phyloP scores from a whole-genome alignment of 2,329 filamentous ascomycete species.

The Xylaria sp. region DNA sequence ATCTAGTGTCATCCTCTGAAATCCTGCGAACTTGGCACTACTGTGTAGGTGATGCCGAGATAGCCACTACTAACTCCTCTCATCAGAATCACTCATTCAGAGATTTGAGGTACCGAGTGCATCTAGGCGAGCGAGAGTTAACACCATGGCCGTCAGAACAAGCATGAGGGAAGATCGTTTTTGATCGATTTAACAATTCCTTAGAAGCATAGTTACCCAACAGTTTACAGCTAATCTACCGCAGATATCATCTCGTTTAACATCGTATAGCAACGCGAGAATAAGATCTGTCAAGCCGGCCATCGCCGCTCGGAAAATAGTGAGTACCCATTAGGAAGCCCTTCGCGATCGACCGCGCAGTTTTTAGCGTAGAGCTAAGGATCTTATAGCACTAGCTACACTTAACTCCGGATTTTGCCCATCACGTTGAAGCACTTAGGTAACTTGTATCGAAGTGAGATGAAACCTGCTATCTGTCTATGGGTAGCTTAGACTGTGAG shows the following conservation, averaged over 20 bases:
- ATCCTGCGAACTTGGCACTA: background rate
- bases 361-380: background rate
- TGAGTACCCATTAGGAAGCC: no score
- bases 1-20: background rate
- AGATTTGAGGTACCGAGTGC: background rate
- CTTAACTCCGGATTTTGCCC: no score
- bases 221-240: background rate
- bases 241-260: no score
- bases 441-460: background rate
- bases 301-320: no score
- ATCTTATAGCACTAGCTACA: no score
- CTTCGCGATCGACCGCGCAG: background rate
- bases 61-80: background rate
- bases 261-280: background rate
- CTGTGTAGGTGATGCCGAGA: background rate
- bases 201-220: background rate
- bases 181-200: background rate
- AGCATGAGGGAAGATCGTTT: background rate
- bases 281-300: background rate
- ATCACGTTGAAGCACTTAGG: no score
- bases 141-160: background rate
- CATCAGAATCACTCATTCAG: background rate
- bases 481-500: background rate
- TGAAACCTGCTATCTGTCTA: background rate
- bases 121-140: background rate